Percentiles rank a stretch among this genome's conserved stretches.
Conservation (phyloP, 2,329 filamentous ascomycete genomes). For the Arthrobotrys sphaeroides region DNA sequence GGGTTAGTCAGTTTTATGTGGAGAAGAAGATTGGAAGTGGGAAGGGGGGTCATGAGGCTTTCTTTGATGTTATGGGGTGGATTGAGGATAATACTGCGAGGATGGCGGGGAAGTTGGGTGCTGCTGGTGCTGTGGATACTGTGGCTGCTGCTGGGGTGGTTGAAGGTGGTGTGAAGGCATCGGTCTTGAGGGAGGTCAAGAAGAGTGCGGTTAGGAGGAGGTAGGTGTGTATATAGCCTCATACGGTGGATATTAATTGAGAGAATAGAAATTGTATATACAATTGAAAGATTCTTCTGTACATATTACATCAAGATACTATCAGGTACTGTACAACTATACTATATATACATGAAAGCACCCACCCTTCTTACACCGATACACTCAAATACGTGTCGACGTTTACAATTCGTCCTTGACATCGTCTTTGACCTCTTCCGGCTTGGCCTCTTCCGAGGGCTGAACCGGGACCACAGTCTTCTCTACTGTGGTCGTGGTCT, state of each 20-base stretch:
- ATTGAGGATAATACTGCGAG: constrained; percentile 26
- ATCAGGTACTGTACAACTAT: neutral
- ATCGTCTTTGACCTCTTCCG: no score
- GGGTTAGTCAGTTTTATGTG: constrained; percentile 45
- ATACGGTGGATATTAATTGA: neutral
- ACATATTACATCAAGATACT: constrained; percentile 28
- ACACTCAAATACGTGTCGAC: no score
- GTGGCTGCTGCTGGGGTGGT: neutral
- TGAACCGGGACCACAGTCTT: neutral
- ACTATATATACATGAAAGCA: constrained; percentile 23
- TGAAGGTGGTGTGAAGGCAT: neutral
- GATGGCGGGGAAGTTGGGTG: neutral
- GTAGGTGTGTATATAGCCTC: neutral
- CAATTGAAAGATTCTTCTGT: constrained; percentile 24
- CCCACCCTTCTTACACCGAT: neutral
- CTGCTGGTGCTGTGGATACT: neutral
- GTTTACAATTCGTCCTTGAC: constrained; percentile 14
- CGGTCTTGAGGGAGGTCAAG: neutral
- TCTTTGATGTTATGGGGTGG: constrained; percentile 41
- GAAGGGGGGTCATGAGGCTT: constrained; percentile 38
- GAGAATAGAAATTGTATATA: constrained; percentile 33
- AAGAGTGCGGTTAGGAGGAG: neutral
- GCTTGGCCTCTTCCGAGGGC: no score
- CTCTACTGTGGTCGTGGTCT: neutral
- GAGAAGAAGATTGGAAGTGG: constrained; percentile 37